Percentiles rank a stretch among this genome's conserved stretches.
phyloP scores from a whole-genome alignment of 805 yeast species.

The Starmerella asiatica region DNA sequence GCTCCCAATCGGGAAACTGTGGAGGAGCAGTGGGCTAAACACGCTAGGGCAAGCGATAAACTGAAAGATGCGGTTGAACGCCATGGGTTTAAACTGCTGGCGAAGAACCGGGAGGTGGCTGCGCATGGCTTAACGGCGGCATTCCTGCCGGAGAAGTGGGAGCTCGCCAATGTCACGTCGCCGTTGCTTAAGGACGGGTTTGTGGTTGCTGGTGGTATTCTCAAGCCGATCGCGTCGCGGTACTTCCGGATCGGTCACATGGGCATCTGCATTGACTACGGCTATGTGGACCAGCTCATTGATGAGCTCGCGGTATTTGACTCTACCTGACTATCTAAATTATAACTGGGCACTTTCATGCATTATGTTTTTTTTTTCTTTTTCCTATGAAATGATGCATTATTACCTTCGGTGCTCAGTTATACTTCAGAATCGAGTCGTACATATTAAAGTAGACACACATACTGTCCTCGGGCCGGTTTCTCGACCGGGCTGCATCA shows the following conservation, averaged over 20 bases:
- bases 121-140: conserved; percentile 82
- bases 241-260: conserved; percentile 93
- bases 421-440: no score
- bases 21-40: conserved; percentile 49
- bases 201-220: conserved; percentile 81
- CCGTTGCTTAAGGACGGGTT: conserved; percentile 49
- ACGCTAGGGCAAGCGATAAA: conserved; percentile 45
- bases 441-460: no score
- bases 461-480: no score
- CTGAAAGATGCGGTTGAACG: conserved; percentile 48
- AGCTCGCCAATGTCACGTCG: conserved; percentile 52
- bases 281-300: conserved; percentile 41
- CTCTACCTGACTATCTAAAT: background rate
- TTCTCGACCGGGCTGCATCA: no score
- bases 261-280: conserved; percentile 67
- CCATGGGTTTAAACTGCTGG: conserved; percentile 57
- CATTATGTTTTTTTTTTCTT: background rate
- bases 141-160: conserved; percentile 63
- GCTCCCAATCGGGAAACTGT: conserved; percentile 33
- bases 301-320: conserved; percentile 3
- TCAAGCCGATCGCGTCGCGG: conserved; percentile 60
- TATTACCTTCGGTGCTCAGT: no score
- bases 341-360: background rate
- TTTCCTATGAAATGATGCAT: no score
- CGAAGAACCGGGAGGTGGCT: conserved; percentile 44